These are phyloP conservation scores for Sclerotinia borealis DNA, from an alignment of 2,329 filamentous ascomycete species.

Conservation along the genomic window DNA sequence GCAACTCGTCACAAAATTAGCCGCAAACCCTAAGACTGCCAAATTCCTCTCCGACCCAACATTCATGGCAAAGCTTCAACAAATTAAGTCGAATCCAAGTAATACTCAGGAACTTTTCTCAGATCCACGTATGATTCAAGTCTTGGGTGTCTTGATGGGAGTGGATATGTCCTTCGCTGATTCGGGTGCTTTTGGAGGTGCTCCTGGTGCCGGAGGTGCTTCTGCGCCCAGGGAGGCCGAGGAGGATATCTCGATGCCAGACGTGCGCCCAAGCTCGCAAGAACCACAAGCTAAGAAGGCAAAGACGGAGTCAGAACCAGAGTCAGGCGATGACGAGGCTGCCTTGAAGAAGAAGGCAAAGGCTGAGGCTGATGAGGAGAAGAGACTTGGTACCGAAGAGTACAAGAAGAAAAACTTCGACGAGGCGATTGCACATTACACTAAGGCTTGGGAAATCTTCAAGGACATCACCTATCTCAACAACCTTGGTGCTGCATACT, in stretches of 20 bases:
- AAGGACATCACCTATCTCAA: conserved; percentile 98
- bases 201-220: conserved; percentile 10
- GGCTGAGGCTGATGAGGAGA: conserved; percentile 88
- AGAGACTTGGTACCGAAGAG: conserved; percentile 84
- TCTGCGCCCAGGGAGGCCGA: conserved; percentile 42
- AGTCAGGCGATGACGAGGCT: conserved; percentile 74
- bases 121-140: conserved; percentile 88
- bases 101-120: conserved; percentile 73
- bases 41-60: conserved; percentile 69
- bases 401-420: conserved; percentile 99
- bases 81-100: conserved; percentile 73
- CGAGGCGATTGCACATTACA: conserved; percentile 88
- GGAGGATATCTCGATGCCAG: conserved; percentile 74
- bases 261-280: conserved; percentile 47
- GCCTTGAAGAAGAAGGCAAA: conserved; percentile 83
- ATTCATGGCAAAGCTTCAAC: conserved; percentile 88
- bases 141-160: conserved; percentile 88
- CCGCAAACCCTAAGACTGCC: conserved; percentile 89
- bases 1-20: conserved; percentile 81
- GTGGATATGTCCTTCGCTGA: conserved; percentile 63
- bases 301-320: conserved; percentile 48
- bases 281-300: conserved; percentile 43
- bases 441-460: conserved; percentile 86
- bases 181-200: conserved; percentile 1
- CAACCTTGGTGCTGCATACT: conserved; percentile 89